Conservation (phyloP, 73 alveolate genomes). For the Effrenium voratum region DNA sequence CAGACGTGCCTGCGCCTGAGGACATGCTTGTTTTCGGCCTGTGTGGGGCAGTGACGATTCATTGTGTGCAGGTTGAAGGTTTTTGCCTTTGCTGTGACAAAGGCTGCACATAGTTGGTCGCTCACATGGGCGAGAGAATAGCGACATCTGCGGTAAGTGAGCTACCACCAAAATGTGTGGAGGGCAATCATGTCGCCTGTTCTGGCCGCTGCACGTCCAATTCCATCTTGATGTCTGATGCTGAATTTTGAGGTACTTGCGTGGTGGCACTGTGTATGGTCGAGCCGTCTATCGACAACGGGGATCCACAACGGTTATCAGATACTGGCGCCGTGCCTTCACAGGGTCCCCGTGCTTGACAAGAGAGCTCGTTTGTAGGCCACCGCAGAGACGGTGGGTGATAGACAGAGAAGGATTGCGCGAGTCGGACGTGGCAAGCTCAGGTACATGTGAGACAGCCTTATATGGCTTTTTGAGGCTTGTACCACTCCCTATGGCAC, state of each 20-base stretch:
- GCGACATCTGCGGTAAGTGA: constrained; percentile 32
- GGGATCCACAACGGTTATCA: background rate
- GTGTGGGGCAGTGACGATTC: too few relatives aligned
- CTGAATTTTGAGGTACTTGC: background rate
- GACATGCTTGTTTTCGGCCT: too few relatives aligned
- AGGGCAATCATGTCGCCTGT: too few relatives aligned
- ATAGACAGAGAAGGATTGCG: constrained; percentile 62
- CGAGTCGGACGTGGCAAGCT: constrained; percentile 6
- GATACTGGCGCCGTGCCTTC: constrained; percentile 14
- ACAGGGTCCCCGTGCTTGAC: background rate
- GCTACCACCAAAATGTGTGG: too few relatives aligned
- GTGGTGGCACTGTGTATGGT: background rate
- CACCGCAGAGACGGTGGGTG: constrained; percentile 37
- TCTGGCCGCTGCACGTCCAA: background rate
- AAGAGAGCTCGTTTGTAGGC: background rate
- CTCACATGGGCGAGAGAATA: constrained; percentile 18
- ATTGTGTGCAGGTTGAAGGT: too few relatives aligned
- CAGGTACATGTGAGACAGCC: background rate
- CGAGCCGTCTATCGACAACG: background rate
- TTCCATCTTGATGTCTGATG: background rate
- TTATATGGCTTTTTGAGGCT: background rate
- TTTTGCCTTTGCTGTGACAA: too few relatives aligned
- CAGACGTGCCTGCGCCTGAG: too few relatives aligned
- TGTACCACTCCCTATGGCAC: background rate
- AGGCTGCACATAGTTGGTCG: constrained; percentile 32